Evolutionary conservation across 75 land plant genomes (phyloP).

Genomic region (Cunninghamia lanceolata): DNA sequence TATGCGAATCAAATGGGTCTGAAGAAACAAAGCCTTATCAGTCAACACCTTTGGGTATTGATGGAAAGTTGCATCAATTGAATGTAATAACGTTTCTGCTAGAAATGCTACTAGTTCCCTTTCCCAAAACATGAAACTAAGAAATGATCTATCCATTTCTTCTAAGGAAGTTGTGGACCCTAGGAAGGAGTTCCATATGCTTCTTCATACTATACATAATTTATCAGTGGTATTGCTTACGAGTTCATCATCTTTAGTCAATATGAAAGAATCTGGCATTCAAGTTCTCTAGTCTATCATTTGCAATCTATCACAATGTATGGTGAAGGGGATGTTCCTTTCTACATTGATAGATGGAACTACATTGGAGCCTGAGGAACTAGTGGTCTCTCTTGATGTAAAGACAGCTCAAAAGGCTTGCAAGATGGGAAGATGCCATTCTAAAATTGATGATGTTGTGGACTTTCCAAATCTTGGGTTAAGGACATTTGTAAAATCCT

Average conservation of each 20-base stretch:
- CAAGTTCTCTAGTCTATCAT: no score
- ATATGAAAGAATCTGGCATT: no score
- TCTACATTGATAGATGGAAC: no score
- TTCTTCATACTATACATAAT: slow-evolving; percentile 5
- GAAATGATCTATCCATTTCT: not conserved
- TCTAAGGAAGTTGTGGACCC: not conserved
- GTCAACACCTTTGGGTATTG: not conserved
- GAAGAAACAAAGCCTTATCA: not conserved
- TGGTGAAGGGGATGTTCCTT: no score
- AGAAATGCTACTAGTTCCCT: not conserved
- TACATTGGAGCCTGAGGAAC: no score
- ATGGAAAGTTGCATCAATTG: not conserved
- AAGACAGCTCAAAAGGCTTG: not conserved
- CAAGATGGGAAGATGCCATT: no score
- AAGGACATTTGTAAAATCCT: no score
- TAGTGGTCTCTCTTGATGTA: not conserved
- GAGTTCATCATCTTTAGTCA: not conserved
- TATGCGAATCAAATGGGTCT: no score
- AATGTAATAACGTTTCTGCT: not conserved
- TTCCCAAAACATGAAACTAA: not conserved
- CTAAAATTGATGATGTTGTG: no score
- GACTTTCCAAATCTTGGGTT: no score
- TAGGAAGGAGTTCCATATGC: not conserved
- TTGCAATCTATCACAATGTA: no score
- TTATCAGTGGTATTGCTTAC: slow-evolving; percentile 1